phyloP scores from a whole-genome alignment of 129 eudicot species.

The Pittosporum tobira region DNA sequence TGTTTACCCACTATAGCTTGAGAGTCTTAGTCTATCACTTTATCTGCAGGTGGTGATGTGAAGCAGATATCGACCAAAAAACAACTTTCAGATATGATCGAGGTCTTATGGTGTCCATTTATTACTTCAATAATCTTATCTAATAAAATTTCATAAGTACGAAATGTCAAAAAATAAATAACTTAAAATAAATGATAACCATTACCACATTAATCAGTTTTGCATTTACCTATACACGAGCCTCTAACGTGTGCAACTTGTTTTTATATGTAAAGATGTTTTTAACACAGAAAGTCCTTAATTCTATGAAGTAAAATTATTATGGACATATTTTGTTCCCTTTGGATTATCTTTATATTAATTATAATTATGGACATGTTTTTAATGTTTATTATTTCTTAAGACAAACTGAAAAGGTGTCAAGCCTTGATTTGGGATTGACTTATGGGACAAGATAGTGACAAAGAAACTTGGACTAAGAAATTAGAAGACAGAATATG shows the following conservation, averaged over 20 bases:
- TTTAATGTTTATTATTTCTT: too few species aligned
- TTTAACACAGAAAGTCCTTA: background rate
- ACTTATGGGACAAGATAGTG: too few species aligned
- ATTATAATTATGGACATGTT: too few species aligned
- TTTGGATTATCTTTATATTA: background rate
- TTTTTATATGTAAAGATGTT: background rate
- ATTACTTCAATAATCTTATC: constrained; percentile 7
- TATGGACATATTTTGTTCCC: background rate
- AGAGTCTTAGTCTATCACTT: constrained; percentile 29
- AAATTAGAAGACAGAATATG: too few species aligned
- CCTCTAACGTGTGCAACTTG: too few species aligned
- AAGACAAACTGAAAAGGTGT: too few species aligned
- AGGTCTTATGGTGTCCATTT: constrained; percentile 46
- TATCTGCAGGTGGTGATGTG: constrained; percentile 82
- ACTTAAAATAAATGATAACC: background rate
- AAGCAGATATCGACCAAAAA: constrained; percentile 49
- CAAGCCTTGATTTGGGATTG: too few species aligned
- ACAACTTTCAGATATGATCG: constrained; percentile 47
- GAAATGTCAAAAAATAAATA: background rate
- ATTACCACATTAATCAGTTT: background rate
- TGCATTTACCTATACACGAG: background rate
- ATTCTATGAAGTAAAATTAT: too few species aligned
- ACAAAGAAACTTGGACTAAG: too few species aligned
- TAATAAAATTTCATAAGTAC: background rate
- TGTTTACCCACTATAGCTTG: constrained; percentile 3